A percentile compares a stretch with the other conserved stretches of the same genome.
Conservation (phyloP, 352 stramenopile species). For the Phytophthora melonis region DNA sequence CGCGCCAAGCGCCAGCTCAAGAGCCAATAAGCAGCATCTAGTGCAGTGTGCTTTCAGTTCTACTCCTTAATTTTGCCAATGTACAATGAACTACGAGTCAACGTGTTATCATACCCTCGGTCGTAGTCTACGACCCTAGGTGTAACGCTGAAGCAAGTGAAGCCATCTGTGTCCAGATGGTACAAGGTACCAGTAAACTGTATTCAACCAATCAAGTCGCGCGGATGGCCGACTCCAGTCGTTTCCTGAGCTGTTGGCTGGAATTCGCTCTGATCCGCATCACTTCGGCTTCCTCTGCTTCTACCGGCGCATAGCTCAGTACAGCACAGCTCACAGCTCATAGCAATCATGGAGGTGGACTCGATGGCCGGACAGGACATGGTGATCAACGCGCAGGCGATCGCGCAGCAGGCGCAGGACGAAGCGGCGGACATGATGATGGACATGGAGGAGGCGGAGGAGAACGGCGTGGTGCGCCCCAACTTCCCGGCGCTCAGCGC, state of each 20-base stretch:
- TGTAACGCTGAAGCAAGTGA: too few relatives aligned
- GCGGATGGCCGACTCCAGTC: constrained; percentile 51
- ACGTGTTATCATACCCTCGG: too few relatives aligned
- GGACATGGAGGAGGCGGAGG: constrained; percentile 57
- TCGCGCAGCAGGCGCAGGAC: constrained; percentile 60
- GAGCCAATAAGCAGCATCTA: constrained; percentile 34
- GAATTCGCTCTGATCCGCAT: constrained; percentile 20
- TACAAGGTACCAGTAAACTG: background rate
- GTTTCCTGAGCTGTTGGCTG: constrained; percentile 39
- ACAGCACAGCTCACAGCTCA: background rate
- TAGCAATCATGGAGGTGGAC: constrained; percentile 73
- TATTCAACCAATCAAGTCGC: constrained; percentile 42
- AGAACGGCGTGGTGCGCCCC: constrained; percentile 50
- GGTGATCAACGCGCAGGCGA: constrained; percentile 63
- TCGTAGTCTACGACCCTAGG: too few relatives aligned
- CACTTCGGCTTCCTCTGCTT: constrained; percentile 29
- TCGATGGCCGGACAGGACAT: constrained; percentile 68
- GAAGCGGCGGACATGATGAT: constrained; percentile 57
- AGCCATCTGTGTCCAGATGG: background rate
- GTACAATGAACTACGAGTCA: too few relatives aligned
- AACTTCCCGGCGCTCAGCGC: constrained; percentile 84
- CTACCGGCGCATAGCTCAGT: background rate
- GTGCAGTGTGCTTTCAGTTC: too few relatives aligned
- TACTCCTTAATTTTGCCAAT: too few relatives aligned
- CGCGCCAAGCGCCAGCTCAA: constrained; percentile 41